A percentile compares a stretch with the other conserved stretches of the same genome.
Evolutionary conservation across 2,329 filamentous ascomycete genomes (phyloP).

Genomic region (Ampelomyces quisqualis): DNA sequence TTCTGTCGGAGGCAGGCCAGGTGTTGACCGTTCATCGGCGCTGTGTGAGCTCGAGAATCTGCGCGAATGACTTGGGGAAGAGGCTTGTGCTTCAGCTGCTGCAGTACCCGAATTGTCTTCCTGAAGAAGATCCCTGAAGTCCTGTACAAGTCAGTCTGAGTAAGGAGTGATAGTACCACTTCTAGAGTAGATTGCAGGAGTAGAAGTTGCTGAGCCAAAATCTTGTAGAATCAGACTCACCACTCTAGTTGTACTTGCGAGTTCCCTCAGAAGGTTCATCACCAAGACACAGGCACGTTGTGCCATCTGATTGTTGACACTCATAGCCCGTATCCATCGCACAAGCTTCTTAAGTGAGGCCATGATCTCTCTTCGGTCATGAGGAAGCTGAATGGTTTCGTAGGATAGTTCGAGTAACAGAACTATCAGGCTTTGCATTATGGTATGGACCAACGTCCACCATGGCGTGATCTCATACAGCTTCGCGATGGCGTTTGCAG

Average conservation of each 20-base stretch:
- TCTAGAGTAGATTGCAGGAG: too few relatives aligned
- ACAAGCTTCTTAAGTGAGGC: constrained; percentile 35
- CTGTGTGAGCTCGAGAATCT: too few relatives aligned
- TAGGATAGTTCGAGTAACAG: constrained; percentile 43
- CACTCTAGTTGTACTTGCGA: constrained; percentile 10
- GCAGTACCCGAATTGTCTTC: constrained; percentile 11
- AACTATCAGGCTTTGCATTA: constrained; percentile 44
- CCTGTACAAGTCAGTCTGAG: constrained; percentile 10
- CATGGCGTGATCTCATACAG: constrained; percentile 17
- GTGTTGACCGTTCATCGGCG: too few relatives aligned
- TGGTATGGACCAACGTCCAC: constrained; percentile 8
- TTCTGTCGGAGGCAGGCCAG: too few relatives aligned
- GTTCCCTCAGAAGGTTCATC: constrained; percentile 18
- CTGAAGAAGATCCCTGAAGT: constrained; percentile 17
- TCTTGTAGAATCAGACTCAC: constrained; percentile 5
- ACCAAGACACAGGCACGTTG: constrained; percentile 30
- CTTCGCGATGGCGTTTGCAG: constrained; percentile 2
- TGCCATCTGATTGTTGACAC: constrained; percentile 31
- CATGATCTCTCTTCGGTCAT: constrained; percentile 27
- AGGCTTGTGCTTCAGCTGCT: not conserved
- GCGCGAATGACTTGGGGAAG: not conserved
- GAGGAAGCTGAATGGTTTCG: constrained; percentile 14
- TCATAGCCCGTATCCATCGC: constrained; percentile 38
- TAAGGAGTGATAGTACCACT: too few relatives aligned
- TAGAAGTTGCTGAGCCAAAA: not conserved